Evolutionary conservation across 2,329 filamentous ascomycete species (phyloP), one percentile per base, ranked within the genome.

Genomic region (Elsinoe arachidis): DNA sequence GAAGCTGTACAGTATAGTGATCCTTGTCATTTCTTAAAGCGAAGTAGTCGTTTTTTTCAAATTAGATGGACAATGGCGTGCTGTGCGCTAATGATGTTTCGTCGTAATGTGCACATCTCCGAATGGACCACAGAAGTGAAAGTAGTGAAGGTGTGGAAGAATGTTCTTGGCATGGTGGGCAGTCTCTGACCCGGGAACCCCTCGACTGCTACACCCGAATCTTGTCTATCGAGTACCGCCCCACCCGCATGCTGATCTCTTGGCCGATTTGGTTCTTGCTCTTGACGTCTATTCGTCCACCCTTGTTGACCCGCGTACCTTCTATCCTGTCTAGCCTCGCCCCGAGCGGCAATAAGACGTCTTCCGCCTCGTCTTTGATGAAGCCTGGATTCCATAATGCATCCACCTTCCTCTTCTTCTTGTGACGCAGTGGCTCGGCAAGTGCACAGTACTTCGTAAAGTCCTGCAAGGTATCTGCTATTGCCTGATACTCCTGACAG

Each of bases 191-290:
- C 26, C 3, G 2, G 26, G 26, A 7, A 30, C 3, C 7, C 7
- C 41, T 46, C 41, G 41, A 44, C 10, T n/a, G 41, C 41, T 57
- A 65, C 11, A 65, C 59, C 33, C 64, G 61, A 64, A 95, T 84
- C 72, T 83, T 82, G 74, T 96, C 90, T 63, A 92, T 79, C 47
- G 87, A 89, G 74, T 96, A 96, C 63, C 85, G 83, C 57, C 87
- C 87, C 61, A 91, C 86, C 68, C 85, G 85, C 73, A 88, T 87
- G 68, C 87, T 89, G 67, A 87, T 82, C 69, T 95, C 73, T 71
- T 87, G 83, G 15, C 87, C 88, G 59, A 85, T 84, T 73, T 95
- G 87, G 70, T 90, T 78, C 64, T 75, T 77, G 64, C 79, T 90
- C 63, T 88, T 81, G 69, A 80, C 75, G 61, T 84, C 78, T 39